These are phyloP conservation scores for Monosporozyma servazzii DNA, from an alignment of 805 yeast species.

Conservation along the genomic window DNA sequence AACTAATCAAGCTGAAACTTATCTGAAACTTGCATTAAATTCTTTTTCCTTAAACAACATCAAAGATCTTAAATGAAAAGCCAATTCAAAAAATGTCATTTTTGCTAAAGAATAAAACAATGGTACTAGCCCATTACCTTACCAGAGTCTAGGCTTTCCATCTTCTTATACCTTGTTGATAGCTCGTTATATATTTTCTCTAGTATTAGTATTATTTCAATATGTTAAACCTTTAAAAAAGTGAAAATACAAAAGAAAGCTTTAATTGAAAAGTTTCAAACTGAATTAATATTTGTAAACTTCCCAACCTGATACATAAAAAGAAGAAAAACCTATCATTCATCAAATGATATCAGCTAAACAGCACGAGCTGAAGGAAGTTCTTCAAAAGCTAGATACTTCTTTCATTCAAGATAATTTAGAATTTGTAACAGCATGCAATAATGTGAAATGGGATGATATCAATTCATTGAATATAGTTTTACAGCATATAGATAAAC, in stretches of 20 bases:
- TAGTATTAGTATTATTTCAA: too few relatives aligned
- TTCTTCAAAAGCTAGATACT: conserved; percentile 16
- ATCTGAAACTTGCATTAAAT: too few relatives aligned
- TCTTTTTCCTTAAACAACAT: too few relatives aligned
- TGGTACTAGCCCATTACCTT: neutral
- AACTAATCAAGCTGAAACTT: too few relatives aligned
- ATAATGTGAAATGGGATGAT: conserved; percentile 25
- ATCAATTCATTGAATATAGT: conserved; percentile 35
- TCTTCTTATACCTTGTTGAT: neutral
- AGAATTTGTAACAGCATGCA: conserved; percentile 16
- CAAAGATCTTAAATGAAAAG: too few relatives aligned
- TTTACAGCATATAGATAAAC: conserved; percentile 28
- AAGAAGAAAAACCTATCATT: neutral
- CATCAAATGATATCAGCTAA: neutral
- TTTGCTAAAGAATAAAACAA: too few relatives aligned
- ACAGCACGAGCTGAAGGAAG: conserved; percentile 3
- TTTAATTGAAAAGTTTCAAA: neutral
- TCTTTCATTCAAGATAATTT: conserved; percentile 23
- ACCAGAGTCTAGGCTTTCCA: neutral
- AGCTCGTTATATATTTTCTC: too few relatives aligned
- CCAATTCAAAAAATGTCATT: too few relatives aligned
- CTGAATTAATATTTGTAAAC: neutral
- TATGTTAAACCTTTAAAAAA: too few relatives aligned
- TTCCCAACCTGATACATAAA: neutral
- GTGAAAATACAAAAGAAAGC: too few relatives aligned